A percentile compares a stretch with the other conserved stretches of the same genome.
phyloP scores from a whole-genome alignment of 2,329 filamentous ascomycete genomes.

The Calycina marina region DNA sequence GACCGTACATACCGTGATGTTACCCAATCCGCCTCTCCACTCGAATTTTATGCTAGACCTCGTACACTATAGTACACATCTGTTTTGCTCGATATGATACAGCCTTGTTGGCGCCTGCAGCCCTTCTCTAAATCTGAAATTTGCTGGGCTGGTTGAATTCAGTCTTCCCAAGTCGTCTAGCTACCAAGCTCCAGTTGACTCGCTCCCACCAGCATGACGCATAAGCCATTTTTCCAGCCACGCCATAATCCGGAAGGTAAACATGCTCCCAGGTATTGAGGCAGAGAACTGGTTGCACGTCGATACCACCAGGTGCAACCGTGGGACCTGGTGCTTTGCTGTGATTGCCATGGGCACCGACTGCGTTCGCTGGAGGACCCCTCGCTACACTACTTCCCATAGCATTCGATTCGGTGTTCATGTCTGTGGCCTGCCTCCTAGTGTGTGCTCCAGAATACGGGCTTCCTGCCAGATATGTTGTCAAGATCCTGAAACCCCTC shows the following conservation, averaged over 20 bases:
- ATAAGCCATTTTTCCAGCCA: slow-evolving; percentile 61
- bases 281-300: slow-evolving; percentile 67
- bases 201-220: slow-evolving; percentile 74
- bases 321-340: slow-evolving; percentile 18
- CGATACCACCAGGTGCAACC: slow-evolving; percentile 49
- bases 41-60: no score
- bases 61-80: slow-evolving; percentile 17
- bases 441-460: slow-evolving; percentile 78
- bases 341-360: slow-evolving; percentile 20
- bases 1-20: no score
- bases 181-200: slow-evolving; percentile 87
- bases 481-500: slow-evolving; percentile 49
- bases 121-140: no score
- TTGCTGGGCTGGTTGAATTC: no score
- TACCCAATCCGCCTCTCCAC: no score
- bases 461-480: slow-evolving; percentile 82
- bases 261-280: slow-evolving; percentile 95
- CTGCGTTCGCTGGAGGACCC: slow-evolving; percentile 17
- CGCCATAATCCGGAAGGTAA: slow-evolving; percentile 69
- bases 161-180: no score
- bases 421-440: slow-evolving; percentile 50
- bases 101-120: no score
- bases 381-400: neutral
- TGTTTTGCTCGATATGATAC: no score
- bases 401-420: slow-evolving; percentile 42